Evolutionary conservation across 768 basidiomycete genomes (phyloP).

Genomic region (Myochromella boudieri): DNA sequence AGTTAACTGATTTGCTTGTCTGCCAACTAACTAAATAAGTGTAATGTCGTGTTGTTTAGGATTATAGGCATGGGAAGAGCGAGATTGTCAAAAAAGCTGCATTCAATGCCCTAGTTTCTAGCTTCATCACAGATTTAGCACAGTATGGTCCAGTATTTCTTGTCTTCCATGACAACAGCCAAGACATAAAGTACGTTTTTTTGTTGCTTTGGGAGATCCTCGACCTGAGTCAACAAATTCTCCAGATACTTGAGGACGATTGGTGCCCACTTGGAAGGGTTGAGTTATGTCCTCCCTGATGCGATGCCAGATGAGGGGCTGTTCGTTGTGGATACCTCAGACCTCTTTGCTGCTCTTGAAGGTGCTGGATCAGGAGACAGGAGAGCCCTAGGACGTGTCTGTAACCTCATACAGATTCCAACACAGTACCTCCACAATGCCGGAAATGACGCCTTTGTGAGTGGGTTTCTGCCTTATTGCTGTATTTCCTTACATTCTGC

Average conservation of each 20-base stretch:
- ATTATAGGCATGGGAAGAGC: slow-evolving; percentile 67
- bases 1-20: no score
- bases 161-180: slow-evolving; percentile 76
- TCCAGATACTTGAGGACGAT: slow-evolving; percentile 58
- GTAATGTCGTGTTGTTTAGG: slow-evolving; percentile 32
- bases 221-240: neutral
- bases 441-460: slow-evolving; percentile 82
- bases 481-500: slow-evolving; percentile 3
- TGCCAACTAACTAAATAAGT: neutral
- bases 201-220: neutral
- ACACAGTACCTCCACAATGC: slow-evolving; percentile 73
- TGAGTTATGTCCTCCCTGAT: slow-evolving; percentile 61
- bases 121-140: slow-evolving; percentile 39
- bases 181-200: slow-evolving; percentile 68
- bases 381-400: slow-evolving; percentile 58
- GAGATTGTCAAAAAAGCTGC: slow-evolving; percentile 47
- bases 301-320: slow-evolving; percentile 47
- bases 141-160: slow-evolving; percentile 65
- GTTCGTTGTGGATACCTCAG: slow-evolving; percentile 71
- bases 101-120: slow-evolving; percentile 53
- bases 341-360: slow-evolving; percentile 73
- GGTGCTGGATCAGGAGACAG: slow-evolving; percentile 56
- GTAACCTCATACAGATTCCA: slow-evolving; percentile 58
- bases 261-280: slow-evolving; percentile 49
- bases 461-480: slow-evolving; percentile 21